These are phyloP conservation scores for Globisporangium rhizosaccharum DNA, from an alignment of 352 stramenopile genomes.

Conservation along the genomic window DNA sequence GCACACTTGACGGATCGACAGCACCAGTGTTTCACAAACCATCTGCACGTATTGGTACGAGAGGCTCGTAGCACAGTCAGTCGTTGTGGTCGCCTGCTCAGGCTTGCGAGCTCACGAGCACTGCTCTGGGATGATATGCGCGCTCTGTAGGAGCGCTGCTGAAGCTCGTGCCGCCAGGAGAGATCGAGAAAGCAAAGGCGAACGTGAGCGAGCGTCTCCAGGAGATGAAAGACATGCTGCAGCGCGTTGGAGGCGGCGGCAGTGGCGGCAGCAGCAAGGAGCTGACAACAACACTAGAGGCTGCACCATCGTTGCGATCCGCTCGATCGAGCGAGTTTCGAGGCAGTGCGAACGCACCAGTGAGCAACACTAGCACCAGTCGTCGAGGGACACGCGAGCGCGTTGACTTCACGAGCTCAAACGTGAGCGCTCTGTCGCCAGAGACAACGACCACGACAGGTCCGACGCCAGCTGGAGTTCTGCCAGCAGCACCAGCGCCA, in stretches of 20 bases:
- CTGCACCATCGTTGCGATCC: too few relatives aligned
- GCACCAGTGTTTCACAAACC: conserved; percentile 46
- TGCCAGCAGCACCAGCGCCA: background rate
- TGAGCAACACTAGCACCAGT: background rate
- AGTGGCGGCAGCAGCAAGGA: background rate
- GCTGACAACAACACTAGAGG: background rate
- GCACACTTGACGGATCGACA: conserved; percentile 21
- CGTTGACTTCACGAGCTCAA: background rate
- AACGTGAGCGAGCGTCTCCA: conserved; percentile 46
- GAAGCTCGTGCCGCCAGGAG: conserved; percentile 36
- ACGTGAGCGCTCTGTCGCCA: background rate
- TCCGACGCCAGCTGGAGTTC: background rate
- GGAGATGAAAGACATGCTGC: conserved; percentile 53
- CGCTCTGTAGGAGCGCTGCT: conserved; percentile 27
- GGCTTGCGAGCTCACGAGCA: background rate
- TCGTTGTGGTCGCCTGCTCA: background rate
- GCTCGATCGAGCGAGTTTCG: background rate
- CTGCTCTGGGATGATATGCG: background rate
- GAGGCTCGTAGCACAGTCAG: background rate
- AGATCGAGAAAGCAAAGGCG: conserved; percentile 44
- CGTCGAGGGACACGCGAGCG: background rate
- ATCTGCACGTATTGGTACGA: conserved; percentile 37
- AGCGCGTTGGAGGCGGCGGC: conserved; percentile 24
- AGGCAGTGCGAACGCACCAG: too few relatives aligned
- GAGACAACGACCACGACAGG: background rate